Evolutionary conservation across 1,284 basidiomycete species (phyloP).

Genomic region (Cerioporus squamosus): DNA sequence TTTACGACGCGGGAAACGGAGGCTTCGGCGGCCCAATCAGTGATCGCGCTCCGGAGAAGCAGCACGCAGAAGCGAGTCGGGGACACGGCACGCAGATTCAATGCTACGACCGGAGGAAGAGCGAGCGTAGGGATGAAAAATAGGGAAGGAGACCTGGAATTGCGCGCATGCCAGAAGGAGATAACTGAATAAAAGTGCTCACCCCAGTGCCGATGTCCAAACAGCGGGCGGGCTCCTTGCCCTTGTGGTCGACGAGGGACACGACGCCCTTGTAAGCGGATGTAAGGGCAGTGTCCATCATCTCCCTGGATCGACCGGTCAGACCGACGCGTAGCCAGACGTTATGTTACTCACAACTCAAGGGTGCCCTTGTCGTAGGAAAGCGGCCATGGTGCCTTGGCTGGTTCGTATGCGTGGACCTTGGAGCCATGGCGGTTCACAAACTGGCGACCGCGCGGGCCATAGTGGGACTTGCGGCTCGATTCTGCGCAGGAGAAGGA

Average conservation of each 20-base stretch:
- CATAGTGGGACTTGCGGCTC: conserved; percentile 5
- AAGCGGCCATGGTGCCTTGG: conserved; percentile 72
- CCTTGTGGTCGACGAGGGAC: conserved; percentile 57
- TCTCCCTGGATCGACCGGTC: conserved; percentile 43
- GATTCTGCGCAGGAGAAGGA: neutral
- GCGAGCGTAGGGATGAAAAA: neutral
- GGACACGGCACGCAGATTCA: too few relatives aligned
- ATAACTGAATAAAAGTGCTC: conserved; percentile 31
- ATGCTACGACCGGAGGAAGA: too few relatives aligned
- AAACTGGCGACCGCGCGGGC: conserved; percentile 40
- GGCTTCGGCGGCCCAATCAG: too few relatives aligned
- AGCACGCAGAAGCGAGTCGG: too few relatives aligned
- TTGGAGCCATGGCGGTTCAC: conserved; percentile 59
- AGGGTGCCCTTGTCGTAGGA: conserved; percentile 66
- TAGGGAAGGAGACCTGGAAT: too few relatives aligned
- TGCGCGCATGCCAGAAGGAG: neutral
- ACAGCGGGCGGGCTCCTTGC: conserved; percentile 48
- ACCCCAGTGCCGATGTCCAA: conserved; percentile 74
- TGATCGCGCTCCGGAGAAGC: too few relatives aligned
- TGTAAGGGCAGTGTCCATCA: conserved; percentile 57
- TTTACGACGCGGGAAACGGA: too few relatives aligned
- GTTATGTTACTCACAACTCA: conserved; percentile 53
- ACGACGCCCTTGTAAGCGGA: conserved; percentile 53
- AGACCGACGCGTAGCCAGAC: neutral
- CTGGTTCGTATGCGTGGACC: conserved; percentile 64